A percentile compares a stretch with the other conserved stretches of the same genome.
These are phyloP conservation scores for Eucalyptus rudis DNA, from an alignment of 345 rosid species.

Conservation along the genomic window DNA sequence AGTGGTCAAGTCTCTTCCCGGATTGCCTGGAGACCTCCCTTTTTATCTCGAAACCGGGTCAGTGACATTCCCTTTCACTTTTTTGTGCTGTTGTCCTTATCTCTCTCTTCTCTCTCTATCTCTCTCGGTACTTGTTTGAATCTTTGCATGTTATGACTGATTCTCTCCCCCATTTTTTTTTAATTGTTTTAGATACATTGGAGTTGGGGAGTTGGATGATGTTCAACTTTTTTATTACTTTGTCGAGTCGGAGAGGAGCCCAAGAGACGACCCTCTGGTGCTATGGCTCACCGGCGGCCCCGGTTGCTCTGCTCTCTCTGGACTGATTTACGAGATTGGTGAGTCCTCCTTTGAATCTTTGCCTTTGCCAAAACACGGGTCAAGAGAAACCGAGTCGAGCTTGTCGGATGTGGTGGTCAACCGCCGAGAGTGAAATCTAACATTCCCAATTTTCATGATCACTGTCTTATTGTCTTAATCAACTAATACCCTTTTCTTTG, in stretches of 20 bases:
- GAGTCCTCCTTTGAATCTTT: background rate
- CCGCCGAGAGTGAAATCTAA: background rate
- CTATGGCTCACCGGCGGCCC: slow-evolving; percentile 20
- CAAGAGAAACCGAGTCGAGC: background rate
- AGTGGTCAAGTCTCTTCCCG: slow-evolving; percentile 1
- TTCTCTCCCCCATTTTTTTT: no score
- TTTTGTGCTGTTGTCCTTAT: background rate
- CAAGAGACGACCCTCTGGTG: slow-evolving; percentile 6
- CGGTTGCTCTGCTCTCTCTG: slow-evolving; percentile 16
- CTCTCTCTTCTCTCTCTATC: background rate
- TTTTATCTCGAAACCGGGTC: slow-evolving; percentile 13
- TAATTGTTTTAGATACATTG: background rate
- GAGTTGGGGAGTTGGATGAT: slow-evolving; percentile 1
- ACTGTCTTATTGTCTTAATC: background rate
- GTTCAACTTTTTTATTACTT: slow-evolving; percentile 11
- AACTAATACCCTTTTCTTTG: background rate
- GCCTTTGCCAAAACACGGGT: background rate
- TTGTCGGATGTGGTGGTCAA: no score
- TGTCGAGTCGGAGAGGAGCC: slow-evolving; percentile 5
- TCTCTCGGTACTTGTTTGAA: background rate
- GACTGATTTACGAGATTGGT: slow-evolving; percentile 6
- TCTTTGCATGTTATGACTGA: background rate
- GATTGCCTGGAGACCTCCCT: slow-evolving; percentile 1
- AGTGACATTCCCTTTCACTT: background rate
- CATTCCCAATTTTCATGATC: background rate